Evolutionary conservation across 2,329 filamentous ascomycete species (phyloP).

Genomic region (Ceratocystiopsis minuta): DNA sequence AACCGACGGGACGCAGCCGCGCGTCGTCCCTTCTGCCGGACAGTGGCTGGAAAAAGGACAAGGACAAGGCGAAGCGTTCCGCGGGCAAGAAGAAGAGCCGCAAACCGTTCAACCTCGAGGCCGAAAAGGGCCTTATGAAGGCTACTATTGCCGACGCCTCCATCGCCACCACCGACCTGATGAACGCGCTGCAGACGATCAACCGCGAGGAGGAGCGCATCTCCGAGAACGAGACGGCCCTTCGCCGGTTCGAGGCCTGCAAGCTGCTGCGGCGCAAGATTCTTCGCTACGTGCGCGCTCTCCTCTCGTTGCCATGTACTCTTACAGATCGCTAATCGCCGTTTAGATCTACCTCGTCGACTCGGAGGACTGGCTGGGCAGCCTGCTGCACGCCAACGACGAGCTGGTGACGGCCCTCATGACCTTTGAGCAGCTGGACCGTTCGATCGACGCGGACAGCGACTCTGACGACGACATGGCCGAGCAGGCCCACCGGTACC

Average conservation of each 20-base stretch:
- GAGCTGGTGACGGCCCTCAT: slow-evolving; percentile 87
- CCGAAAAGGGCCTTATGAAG: slow-evolving; percentile 75
- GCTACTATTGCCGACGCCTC: slow-evolving; percentile 76
- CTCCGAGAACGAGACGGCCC: slow-evolving; percentile 61
- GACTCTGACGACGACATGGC: slow-evolving; percentile 52
- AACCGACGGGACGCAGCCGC: background rate
- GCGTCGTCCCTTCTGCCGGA: slow-evolving; percentile 11
- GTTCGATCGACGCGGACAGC: slow-evolving; percentile 59
- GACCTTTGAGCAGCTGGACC: slow-evolving; percentile 85
- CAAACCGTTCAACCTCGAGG: slow-evolving; percentile 63
- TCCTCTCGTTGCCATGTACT: background rate
- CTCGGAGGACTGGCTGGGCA: slow-evolving; percentile 78
- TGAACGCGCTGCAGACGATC: slow-evolving; percentile 74
- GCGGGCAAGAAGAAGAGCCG: slow-evolving; percentile 38
- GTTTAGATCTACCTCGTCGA: slow-evolving; percentile 70
- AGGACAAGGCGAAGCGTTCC: slow-evolving; percentile 24
- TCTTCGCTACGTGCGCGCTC: slow-evolving; percentile 51
- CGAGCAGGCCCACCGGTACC: slow-evolving; percentile 47
- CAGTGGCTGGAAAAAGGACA: slow-evolving; percentile 22
- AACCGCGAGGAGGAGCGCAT: slow-evolving; percentile 80
- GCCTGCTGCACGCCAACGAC: slow-evolving; percentile 84
- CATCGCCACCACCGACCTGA: slow-evolving; percentile 76
- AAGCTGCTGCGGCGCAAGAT: slow-evolving; percentile 73
- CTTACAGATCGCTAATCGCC: no score
- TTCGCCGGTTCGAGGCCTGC: slow-evolving; percentile 67